Percentiles rank a stretch among this genome's conserved stretches.
phyloP scores from a whole-genome alignment of 1,284 basidiomycete genomes.

The Tranzscheliella williamsii region DNA sequence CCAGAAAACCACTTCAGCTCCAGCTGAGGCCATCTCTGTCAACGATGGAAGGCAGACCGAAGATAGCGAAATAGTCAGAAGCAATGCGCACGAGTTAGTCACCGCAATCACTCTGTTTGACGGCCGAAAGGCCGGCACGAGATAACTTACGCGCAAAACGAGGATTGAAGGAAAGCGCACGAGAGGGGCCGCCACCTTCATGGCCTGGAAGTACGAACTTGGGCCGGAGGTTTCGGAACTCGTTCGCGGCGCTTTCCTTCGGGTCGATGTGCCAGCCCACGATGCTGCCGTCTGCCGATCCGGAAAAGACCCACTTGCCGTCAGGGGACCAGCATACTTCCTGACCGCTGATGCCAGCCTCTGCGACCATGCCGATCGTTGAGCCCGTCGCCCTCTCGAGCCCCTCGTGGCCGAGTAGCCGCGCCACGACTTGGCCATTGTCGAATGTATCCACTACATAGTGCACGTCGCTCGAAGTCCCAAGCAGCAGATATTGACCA shows the following conservation, averaged over 20 bases:
- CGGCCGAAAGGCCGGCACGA: no score
- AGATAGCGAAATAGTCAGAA: not conserved
- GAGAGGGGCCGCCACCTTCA: constrained; percentile 31
- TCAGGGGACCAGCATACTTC: constrained; percentile 56
- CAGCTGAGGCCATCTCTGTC: constrained; percentile 49
- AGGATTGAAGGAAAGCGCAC: constrained; percentile 53
- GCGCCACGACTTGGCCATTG: constrained; percentile 16
- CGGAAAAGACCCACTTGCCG: constrained; percentile 51
- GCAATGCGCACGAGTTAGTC: no score
- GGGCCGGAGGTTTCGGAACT: constrained; percentile 19
- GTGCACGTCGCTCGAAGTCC: constrained; percentile 88
- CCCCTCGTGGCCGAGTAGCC: constrained; percentile 49
- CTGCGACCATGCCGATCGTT: constrained; percentile 45
- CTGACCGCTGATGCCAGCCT: constrained; percentile 54
- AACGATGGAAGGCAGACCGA: not conserved
- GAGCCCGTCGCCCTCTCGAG: constrained; percentile 39
- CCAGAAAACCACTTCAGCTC: constrained; percentile 53
- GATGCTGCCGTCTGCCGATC: constrained; percentile 24
- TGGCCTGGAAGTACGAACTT: constrained; percentile 37
- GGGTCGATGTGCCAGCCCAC: constrained; percentile 43
- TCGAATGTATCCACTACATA: constrained; percentile 68
- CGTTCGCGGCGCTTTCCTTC: constrained; percentile 15
- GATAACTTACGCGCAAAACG: constrained; percentile 48
- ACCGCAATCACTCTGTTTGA: no score
- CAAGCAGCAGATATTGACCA: constrained; percentile 85